Evolutionary conservation across 805 yeast species (phyloP), one percentile per base, ranked within the genome.

Genomic region (Schwanniomyces polymorphus): DNA sequence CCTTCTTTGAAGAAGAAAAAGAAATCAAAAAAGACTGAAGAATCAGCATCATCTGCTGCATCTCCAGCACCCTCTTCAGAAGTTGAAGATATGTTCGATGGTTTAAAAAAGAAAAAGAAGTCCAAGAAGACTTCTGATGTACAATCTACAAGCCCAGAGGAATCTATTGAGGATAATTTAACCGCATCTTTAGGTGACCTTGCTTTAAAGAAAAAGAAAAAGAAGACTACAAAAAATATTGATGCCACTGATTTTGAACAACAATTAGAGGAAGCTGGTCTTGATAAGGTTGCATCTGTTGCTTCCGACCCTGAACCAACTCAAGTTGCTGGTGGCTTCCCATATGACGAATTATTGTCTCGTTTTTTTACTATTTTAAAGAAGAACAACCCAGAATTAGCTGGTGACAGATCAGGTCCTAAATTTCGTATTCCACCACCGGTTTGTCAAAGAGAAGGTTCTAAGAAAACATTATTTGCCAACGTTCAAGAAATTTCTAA

Each of bases 401-500:
- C 98, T 39, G 97, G 97, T 65, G 98, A 92, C 67, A 85, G 96
- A 71, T 79, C 88, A 27, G 92, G 96, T 37, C 83, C 90, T 45
- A 91, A 92, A 73, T 86, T 91, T 74, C 87, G 92, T 79, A 91
- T 94, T 61, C 99, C 99, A 43, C 98, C 98, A 38, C 99, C 99
- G 52, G 79, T 86, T 55, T 94, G 96, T 69, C 86, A 86, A 70
- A 91, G 99, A 77, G 99, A 94, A 75, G 98, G 99, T 71, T 83
- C 84, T 65, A 94, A 94, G 75, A 94, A 91, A 81, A 91, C 99
- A 12, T 82, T 91, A 63, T 94, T 94, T 67, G 91, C 97, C 55
- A 94, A 94, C 71, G 91, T 94, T 56, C 96, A 91, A 75, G 96
- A 88, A 62, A 94, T 94, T 59, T 82, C 97, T 53, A 88, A 88